Conservation (phyloP, 305 asterid species). For the Plantago rigida region DNA sequence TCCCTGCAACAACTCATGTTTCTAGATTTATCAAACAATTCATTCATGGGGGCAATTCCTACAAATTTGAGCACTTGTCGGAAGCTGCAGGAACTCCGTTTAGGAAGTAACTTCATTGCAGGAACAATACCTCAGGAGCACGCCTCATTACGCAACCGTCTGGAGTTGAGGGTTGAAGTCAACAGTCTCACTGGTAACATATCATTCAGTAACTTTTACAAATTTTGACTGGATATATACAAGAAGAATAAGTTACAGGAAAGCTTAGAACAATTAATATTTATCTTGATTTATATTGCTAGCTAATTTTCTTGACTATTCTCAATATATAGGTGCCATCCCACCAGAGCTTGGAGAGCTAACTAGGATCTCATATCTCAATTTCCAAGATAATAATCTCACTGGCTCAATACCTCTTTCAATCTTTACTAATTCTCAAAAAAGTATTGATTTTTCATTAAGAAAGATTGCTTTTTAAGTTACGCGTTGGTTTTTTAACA, state of each 20-base stretch:
- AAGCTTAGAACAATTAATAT: too few relatives aligned
- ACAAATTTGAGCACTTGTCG: slow-evolving; percentile 28
- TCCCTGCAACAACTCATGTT: slow-evolving; percentile 25
- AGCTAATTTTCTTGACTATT: too few relatives aligned
- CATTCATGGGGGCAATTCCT: slow-evolving; percentile 29
- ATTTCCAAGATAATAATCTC: slow-evolving; percentile 18
- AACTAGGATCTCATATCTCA: slow-evolving; percentile 8
- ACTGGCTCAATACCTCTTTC: slow-evolving; percentile 26
- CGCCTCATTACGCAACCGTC: slow-evolving; percentile 25
- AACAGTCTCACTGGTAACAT: slow-evolving; percentile 32
- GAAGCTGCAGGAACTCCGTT: slow-evolving; percentile 20
- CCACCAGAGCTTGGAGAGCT: slow-evolving; percentile 27
- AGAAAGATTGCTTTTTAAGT: too few relatives aligned
- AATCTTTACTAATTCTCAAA: too few relatives aligned
- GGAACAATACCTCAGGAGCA: slow-evolving; percentile 32
- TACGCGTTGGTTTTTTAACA: too few relatives aligned
- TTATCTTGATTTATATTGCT: too few relatives aligned
- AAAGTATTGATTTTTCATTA: too few relatives aligned
- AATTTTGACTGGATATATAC: slow-evolving; percentile 18
- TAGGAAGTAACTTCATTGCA: slow-evolving; percentile 27
- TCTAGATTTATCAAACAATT: slow-evolving; percentile 24
- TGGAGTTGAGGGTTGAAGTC: slow-evolving; percentile 16
- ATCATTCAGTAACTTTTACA: slow-evolving; percentile 31
- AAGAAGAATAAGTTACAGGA: background rate
- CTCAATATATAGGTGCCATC: slow-evolving; percentile 2